Conservation (phyloP, 257 asterid species). For the Vinca minor region DNA sequence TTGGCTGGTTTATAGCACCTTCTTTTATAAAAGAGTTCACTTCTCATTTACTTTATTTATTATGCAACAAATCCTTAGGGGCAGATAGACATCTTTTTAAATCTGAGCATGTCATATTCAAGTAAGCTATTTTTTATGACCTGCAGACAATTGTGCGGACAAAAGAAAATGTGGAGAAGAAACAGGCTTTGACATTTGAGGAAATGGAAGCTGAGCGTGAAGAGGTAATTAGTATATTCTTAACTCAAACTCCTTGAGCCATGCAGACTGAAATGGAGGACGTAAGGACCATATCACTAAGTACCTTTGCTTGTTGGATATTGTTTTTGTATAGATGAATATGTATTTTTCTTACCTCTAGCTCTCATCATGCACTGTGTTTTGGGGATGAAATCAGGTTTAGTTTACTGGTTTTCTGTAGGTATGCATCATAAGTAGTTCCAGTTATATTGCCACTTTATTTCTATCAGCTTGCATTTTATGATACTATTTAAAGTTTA, state of each 20-base stretch:
- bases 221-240: constrained; percentile 45
- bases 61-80: not conserved
- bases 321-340: not conserved
- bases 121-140: not conserved
- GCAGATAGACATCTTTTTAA: not conserved
- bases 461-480: not conserved
- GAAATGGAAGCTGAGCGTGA: constrained; percentile 98
- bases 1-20: not conserved
- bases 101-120: not conserved
- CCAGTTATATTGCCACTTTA: not conserved
- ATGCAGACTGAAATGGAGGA: not conserved
- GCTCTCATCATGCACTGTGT: not conserved
- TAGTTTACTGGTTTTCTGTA: too few relatives aligned
- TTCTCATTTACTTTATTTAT: not conserved
- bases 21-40: not conserved
- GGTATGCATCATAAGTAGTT: not conserved
- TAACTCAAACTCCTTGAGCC: not conserved
- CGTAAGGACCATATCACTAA: not conserved
- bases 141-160: constrained; percentile 77
- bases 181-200: constrained; percentile 94
- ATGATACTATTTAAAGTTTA: not conserved
- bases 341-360: not conserved
- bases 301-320: not conserved
- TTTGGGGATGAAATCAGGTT: too few relatives aligned
- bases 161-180: constrained; percentile 87